Evolutionary conservation across 2,329 filamentous ascomycete genomes (phyloP), one percentile per base, ranked within the genome.

Genomic region (Penicillium sp.): DNA sequence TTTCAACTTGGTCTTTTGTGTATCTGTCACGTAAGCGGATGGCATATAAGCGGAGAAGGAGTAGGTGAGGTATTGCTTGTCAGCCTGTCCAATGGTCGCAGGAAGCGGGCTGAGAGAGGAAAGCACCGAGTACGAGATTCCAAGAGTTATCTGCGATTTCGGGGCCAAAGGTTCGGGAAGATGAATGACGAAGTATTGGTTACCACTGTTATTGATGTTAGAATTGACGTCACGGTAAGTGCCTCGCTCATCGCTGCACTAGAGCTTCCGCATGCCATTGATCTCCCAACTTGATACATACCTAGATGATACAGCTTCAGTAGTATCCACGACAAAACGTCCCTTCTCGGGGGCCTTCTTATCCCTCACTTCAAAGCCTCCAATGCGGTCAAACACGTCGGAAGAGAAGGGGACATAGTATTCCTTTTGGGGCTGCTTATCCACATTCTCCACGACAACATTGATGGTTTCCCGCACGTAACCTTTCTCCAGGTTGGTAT

Each of bases 1-100:
- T 79, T 97, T 97, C 76, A 99, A 76, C 76, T 97, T 96, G 36
- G 94, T 97, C 84, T 97, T 97, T 74, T 99, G 94, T 78, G 96
- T 96, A 67, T 84, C 74, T 13, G 91, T 97, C 16, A 82, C 77
- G 78, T 99, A 99, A 57, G 88, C 87, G 9, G 90, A 95, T 14
- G 87, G 87, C 43, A 81, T 83, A 75, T 96, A 96, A 62, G 89
- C 89, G 57, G 90, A 93, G 79, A 96, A 95, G 52, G 85, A 81
- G 79, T 95, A 91, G 53, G 84, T 81, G 49, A 99, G 85, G 76
- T 87, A 97, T 76, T 99, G 94, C 72, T 87, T 85, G 47, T 91
- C 91, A 42, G 85, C 81, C 74, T 99, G 94, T n/a, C 81, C 79
- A 69, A 99, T 93, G 50, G 84, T 77, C 2, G 88, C 87, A 16